Percentiles rank a stretch among this genome's conserved stretches.
Conservation (phyloP, 805 yeast genomes). For the Komagataella pseudopastoris region DNA sequence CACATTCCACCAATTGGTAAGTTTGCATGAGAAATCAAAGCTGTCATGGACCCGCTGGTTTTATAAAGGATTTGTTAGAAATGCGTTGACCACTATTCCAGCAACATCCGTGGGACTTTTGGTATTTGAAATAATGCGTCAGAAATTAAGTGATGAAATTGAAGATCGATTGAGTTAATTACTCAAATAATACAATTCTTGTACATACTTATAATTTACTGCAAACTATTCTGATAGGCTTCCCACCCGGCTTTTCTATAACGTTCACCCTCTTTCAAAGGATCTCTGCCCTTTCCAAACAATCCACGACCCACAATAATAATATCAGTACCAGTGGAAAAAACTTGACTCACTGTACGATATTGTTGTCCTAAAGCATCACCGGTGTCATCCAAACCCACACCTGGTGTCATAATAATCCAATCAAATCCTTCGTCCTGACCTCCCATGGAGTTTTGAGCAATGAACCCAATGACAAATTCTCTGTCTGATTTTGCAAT, state of each 20-base stretch:
- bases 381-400: slow-evolving; percentile 93
- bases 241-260: slow-evolving; percentile 93
- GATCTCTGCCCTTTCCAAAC: slow-evolving; percentile 90
- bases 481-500: slow-evolving; percentile 74
- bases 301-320: slow-evolving; percentile 98
- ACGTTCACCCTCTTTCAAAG: slow-evolving; percentile 73
- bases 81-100: slow-evolving; percentile 68
- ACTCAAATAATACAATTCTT: not conserved
- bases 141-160: slow-evolving; percentile 16
- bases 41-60: slow-evolving; percentile 50
- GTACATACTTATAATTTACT: not conserved
- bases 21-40: slow-evolving; percentile 39
- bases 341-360: slow-evolving; percentile 79
- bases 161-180: slow-evolving; percentile 2
- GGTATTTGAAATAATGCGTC: slow-evolving; percentile 72
- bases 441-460: slow-evolving; percentile 81
- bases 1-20: slow-evolving; percentile 48
- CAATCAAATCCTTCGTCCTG: slow-evolving; percentile 82
- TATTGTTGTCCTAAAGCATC: slow-evolving; percentile 95
- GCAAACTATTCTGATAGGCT: slow-evolving; percentile 47
- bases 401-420: slow-evolving; percentile 97
- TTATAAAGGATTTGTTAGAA: slow-evolving; percentile 66
- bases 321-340: slow-evolving; percentile 79
- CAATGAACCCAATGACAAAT: slow-evolving; percentile 94
- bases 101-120: slow-evolving; percentile 80